These are phyloP conservation scores for Scutellaria galericulata DNA, from an alignment of 257 asterid species.

Conservation along the genomic window DNA sequence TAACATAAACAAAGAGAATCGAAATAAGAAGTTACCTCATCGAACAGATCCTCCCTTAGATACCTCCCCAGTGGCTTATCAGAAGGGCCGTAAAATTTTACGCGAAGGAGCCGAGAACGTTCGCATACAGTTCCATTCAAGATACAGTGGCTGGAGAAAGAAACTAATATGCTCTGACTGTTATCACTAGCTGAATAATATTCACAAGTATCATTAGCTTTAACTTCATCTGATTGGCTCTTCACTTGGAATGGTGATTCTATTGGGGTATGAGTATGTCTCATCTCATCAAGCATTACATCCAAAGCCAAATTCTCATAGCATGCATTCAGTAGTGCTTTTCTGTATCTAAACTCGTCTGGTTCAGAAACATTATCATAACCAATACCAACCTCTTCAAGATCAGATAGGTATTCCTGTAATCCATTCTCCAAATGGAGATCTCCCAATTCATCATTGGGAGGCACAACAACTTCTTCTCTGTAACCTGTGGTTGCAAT, in stretches of 20 bases:
- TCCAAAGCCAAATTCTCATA: constrained; percentile 10
- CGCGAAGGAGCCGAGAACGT: constrained; percentile 6
- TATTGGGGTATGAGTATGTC: not conserved
- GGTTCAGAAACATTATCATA: not conserved
- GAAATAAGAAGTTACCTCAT: not conserved
- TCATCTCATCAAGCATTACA: not conserved
- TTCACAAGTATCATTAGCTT: not conserved
- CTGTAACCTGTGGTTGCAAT: not conserved
- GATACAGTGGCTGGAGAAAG: constrained; percentile 20
- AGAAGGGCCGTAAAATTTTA: constrained; percentile 9
- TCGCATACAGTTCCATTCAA: not conserved
- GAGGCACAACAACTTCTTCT: not conserved
- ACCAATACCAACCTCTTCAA: not conserved
- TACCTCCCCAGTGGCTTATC: constrained; percentile 10
- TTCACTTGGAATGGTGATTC: not conserved
- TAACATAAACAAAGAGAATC: not conserved
- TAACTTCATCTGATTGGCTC: not conserved
- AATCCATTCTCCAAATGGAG: not conserved
- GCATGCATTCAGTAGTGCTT: not conserved
- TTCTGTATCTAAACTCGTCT: constrained; percentile 3
- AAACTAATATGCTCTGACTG: constrained; percentile 11
- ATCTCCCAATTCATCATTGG: too few relatives aligned
- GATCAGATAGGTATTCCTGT: constrained; percentile 6
- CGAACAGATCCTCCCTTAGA: constrained; percentile 1
- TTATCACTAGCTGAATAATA: constrained; percentile 14